Percentiles rank a stretch among this genome's conserved stretches.
Evolutionary conservation across 768 basidiomycete species (phyloP).

Genomic region (Boletus subcaerulescens): DNA sequence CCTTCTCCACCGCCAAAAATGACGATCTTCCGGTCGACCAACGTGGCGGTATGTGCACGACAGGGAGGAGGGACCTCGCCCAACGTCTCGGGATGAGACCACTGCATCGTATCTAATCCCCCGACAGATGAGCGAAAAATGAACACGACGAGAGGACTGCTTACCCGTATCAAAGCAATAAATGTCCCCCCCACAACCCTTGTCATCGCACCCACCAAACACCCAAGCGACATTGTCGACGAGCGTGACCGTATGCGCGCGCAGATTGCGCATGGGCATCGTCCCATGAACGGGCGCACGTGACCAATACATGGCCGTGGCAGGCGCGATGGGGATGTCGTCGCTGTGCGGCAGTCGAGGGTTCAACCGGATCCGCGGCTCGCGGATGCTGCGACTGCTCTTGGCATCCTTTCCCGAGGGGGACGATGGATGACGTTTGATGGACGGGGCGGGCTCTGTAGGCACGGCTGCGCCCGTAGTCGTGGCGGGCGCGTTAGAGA

Average conservation of each 20-base stretch:
- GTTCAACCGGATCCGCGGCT: slow-evolving; percentile 41
- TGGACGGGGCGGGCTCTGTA: slow-evolving; percentile 24
- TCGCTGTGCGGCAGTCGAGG: slow-evolving; percentile 63
- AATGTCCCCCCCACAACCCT: slow-evolving; percentile 68
- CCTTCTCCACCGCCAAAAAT: slow-evolving; percentile 88
- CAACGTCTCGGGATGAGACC: slow-evolving; percentile 72
- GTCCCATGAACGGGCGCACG: slow-evolving; percentile 74
- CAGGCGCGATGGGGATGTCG: slow-evolving; percentile 57
- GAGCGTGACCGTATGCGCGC: slow-evolving; percentile 81
- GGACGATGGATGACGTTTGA: slow-evolving; percentile 27
- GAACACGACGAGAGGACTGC: slow-evolving; percentile 1
- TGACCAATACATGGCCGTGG: slow-evolving; percentile 85
- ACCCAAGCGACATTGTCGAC: slow-evolving; percentile 84
- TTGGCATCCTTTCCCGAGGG: slow-evolving; percentile 29
- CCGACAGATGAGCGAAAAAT: neutral
- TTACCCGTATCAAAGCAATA: slow-evolving; percentile 84
- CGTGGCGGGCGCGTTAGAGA: slow-evolving; percentile 25
- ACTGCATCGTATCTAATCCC: slow-evolving; percentile 77
- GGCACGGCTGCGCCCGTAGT: neutral
- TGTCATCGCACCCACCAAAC: slow-evolving; percentile 87
- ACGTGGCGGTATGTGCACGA: slow-evolving; percentile 84
- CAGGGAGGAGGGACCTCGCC: slow-evolving; percentile 83
- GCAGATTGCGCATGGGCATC: slow-evolving; percentile 63
- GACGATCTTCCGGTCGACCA: slow-evolving; percentile 76
- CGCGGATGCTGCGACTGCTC: slow-evolving; percentile 7